These are phyloP conservation scores for Hypoxylon sp. DNA, from an alignment of 2,329 filamentous ascomycete genomes.

Conservation along the genomic window DNA sequence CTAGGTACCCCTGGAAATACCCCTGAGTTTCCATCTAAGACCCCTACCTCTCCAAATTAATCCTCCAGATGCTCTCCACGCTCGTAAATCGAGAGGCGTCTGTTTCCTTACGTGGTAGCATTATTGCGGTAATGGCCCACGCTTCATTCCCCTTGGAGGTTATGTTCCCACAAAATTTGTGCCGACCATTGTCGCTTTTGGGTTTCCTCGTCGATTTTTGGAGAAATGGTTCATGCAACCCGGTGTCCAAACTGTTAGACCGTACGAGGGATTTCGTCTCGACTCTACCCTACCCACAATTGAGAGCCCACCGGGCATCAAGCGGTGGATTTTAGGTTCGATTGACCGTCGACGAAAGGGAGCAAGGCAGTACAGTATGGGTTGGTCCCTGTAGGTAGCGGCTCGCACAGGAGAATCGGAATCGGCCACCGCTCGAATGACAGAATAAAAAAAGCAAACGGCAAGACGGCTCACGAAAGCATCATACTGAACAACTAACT, in stretches of 20 bases:
- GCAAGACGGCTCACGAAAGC: conserved; percentile 32
- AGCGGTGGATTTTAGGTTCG: conserved; percentile 23
- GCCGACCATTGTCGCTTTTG: conserved; percentile 11
- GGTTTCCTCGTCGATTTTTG: conserved; percentile 1
- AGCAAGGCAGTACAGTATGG: too few species aligned
- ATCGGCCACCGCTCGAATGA: conserved; percentile 27
- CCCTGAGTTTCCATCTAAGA: conserved; percentile 23
- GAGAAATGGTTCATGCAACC: conserved; percentile 10
- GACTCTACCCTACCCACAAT: conserved; percentile 31
- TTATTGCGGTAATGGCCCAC: conserved; percentile 23
- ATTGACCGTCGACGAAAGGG: conserved; percentile 25
- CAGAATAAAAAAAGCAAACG: conserved; percentile 22
- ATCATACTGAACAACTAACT: conserved; percentile 26
- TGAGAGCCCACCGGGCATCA: conserved; percentile 28
- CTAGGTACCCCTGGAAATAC: conserved; percentile 16
- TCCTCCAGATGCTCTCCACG: conserved; percentile 39
- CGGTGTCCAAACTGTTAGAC: not conserved
- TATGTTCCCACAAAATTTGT: conserved; percentile 11
- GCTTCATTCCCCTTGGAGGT: conserved; percentile 3
- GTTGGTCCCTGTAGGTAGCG: too few species aligned
- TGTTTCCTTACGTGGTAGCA: conserved; percentile 15
- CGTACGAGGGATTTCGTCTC: conserved; percentile 10
- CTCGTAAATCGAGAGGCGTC: conserved; percentile 23
- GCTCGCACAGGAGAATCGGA: conserved; percentile 39
- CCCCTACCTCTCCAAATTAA: conserved; percentile 25